These are phyloP conservation scores for Monosporascus sp. DNA, from an alignment of 2,329 filamentous ascomycete genomes.

Conservation along the genomic window DNA sequence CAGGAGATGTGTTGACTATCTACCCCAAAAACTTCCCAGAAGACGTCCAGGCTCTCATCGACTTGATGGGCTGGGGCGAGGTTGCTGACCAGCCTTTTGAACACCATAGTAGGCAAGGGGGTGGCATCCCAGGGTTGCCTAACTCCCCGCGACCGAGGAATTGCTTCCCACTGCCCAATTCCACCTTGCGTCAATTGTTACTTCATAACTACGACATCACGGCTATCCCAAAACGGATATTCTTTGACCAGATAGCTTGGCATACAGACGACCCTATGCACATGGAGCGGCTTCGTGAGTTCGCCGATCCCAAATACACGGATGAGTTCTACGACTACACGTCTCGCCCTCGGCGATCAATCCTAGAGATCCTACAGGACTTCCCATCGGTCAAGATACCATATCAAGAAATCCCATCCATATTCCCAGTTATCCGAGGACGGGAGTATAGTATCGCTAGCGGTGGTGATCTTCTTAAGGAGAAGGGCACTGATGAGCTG, in stretches of 20 bases:
- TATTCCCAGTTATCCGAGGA: slow-evolving; percentile 80
- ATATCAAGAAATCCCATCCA: slow-evolving; percentile 62
- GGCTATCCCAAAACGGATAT: slow-evolving; percentile 79
- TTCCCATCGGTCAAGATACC: slow-evolving; percentile 82
- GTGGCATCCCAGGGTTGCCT: slow-evolving; percentile 4
- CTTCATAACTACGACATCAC: slow-evolving; percentile 84
- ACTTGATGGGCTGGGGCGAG: slow-evolving; percentile 70
- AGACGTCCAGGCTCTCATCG: slow-evolving; percentile 75
- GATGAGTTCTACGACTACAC: slow-evolving; percentile 97
- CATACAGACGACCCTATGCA: slow-evolving; percentile 70
- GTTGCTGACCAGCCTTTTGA: slow-evolving; percentile 67
- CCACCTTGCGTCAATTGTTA: slow-evolving; percentile 70
- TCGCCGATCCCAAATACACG: slow-evolving; percentile 70
- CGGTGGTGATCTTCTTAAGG: slow-evolving; percentile 43
- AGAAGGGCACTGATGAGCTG: slow-evolving; percentile 26
- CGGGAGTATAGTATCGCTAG: slow-evolving; percentile 91
- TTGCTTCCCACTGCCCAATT: slow-evolving; percentile 32
- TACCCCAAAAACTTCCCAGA: slow-evolving; percentile 81
- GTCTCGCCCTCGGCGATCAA: slow-evolving; percentile 80
- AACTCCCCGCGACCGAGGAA: slow-evolving; percentile 15
- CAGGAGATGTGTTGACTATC: slow-evolving; percentile 76
- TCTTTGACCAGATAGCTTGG: slow-evolving; percentile 74
- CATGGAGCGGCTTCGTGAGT: slow-evolving; percentile 76
- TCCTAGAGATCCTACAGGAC: slow-evolving; percentile 87
- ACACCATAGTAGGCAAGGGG: slow-evolving; percentile 9